Base-by-base conservation (phyloP, 768 basidiomycete species). In the Kwoniella sp. region DNA sequence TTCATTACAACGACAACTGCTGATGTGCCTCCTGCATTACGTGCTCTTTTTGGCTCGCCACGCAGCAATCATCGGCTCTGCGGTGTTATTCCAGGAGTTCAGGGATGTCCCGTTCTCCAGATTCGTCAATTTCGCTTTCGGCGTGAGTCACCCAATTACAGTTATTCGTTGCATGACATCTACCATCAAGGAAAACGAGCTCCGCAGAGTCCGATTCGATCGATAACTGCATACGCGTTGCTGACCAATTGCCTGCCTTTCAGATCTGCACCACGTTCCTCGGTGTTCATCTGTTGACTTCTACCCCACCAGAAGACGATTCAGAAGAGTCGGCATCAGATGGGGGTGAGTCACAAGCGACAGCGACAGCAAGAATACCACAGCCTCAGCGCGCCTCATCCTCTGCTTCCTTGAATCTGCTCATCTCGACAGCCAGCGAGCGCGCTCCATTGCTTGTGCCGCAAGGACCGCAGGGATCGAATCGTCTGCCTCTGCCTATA, bases 61-160 rank as follows among this genome's bases (percentile, higher is more conserved):
- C 30, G 15, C 51, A 67, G 92, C 91, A 4, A 94, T 99, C 69
- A 82, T 90, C 59, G 95, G 94, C 26, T 94, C 92, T 3, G 92
- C 91, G 1, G 88, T 99, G 17, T 84, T 99, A 1, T 99, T 95
- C 76, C 89, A 91, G 25, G 95, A 99, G 79, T 99, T 99, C 81
- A 84, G 86, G 68, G 86, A 85, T 64, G 87, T 90, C 13, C 85
- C 85, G 10, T 90, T 92, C 77, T 67, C 70, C 33, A 62, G 63
- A 2, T 71, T 76, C 27, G 60, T 70, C 24, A 76, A 76, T 57
- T 73, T 76, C 59, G 64, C 69, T 4, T 78, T 78, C 51, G 77
- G 77, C 15, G 73, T 77, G 59, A 65, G 76, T 63, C 19, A 10
- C n/a, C n/a, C n/a, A n/a, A n/a, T n/a, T n/a, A n/a, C n/a, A n/a